These are phyloP conservation scores for Neoconidiobolus thromboides DNA, from an alignment of 371 early-diverging fungal genomes.

Conservation along the genomic window DNA sequence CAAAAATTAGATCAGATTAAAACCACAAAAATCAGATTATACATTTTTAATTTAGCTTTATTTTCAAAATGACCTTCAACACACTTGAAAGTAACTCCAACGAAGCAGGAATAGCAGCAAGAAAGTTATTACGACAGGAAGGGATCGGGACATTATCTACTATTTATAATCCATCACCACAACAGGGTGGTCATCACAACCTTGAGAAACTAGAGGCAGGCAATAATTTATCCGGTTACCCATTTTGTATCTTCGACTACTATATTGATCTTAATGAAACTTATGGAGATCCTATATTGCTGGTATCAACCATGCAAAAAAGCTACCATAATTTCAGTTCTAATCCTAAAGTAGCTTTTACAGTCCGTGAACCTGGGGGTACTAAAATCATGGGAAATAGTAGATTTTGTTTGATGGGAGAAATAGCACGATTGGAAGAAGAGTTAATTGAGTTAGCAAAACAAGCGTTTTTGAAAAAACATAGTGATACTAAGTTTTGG, in stretches of 20 bases:
- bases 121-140: not conserved
- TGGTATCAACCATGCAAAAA: conserved; percentile 15
- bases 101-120: conserved; percentile 1
- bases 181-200: not conserved
- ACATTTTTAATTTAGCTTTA: too few species aligned
- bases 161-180: not conserved
- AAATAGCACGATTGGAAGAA: conserved; percentile 11
- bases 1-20: too few species aligned
- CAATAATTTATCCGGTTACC: conserved; percentile 9
- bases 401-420: conserved; percentile 18
- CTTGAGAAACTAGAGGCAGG: too few species aligned
- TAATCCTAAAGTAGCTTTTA: conserved; percentile 13
- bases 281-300: conserved; percentile 15
- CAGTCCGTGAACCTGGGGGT: conserved; percentile 13
- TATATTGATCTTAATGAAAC: conserved; percentile 13
- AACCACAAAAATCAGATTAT: too few species aligned
- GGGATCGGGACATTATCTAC: conserved; percentile 1
- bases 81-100: too few species aligned
- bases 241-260: conserved; percentile 23
- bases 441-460: conserved; percentile 8
- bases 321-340: conserved; percentile 11
- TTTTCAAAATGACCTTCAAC: too few species aligned
- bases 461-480: conserved; percentile 11
- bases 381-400: conserved; percentile 13
- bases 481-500: conserved; percentile 19